A percentile compares a stretch with the other conserved stretches of the same genome.
Conservation (phyloP, 75 land plant genomes). For the Ceratopteris richardii region DNA sequence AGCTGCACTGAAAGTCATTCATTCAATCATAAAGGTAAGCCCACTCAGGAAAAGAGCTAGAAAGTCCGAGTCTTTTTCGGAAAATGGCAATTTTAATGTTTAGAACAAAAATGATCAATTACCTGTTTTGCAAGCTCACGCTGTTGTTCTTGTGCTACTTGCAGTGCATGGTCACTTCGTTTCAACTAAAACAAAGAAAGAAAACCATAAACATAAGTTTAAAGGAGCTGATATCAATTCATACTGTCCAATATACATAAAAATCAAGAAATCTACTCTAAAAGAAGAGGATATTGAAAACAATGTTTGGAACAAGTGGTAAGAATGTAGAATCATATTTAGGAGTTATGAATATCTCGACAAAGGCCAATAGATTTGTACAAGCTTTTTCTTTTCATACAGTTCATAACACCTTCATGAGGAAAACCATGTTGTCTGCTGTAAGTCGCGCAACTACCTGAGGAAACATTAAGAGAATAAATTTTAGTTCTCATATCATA, state of each 20-base stretch:
- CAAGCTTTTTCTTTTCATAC: constrained; percentile 10
- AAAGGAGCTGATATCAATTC: too few species aligned
- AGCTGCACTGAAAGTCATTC: constrained; percentile 17
- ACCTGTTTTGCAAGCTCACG: constrained; percentile 1
- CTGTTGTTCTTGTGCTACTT: constrained; percentile 4
- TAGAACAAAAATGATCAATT: too few species aligned
- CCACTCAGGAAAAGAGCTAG: neutral
- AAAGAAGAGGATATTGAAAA: too few species aligned
- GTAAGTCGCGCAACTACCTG: constrained; percentile 31
- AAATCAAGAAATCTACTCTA: too few species aligned
- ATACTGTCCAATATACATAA: too few species aligned
- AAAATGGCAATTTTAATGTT: too few species aligned
- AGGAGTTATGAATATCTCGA: too few species aligned
- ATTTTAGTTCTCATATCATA: too few species aligned
- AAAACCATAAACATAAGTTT: too few species aligned
- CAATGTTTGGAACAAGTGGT: too few species aligned
- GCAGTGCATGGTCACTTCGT: constrained; percentile 1
- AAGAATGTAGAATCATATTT: too few species aligned
- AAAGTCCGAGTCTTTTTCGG: neutral
- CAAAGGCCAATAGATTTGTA: too few species aligned
- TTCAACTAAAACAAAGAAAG: neutral
- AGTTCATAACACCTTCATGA: constrained; percentile 33
- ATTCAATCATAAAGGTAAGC: constrained; percentile 4
- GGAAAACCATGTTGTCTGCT: constrained; percentile 39
- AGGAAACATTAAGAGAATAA: constrained; percentile 1